phyloP scores from a whole-genome alignment of 441 rosid genomes.

The Viola pubescens region DNA sequence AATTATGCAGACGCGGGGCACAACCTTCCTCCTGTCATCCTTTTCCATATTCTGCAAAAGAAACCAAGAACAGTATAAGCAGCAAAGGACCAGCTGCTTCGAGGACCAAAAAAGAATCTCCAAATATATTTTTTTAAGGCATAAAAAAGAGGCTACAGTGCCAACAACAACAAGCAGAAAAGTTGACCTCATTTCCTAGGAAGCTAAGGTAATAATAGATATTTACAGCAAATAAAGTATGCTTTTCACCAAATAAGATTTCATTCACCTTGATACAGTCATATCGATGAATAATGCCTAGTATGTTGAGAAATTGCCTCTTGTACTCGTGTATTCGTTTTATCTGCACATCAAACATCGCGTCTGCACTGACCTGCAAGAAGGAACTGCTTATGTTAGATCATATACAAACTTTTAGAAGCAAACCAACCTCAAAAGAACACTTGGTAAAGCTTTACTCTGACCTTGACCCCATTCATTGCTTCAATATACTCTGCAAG shows the following conservation, averaged over 20 bases:
- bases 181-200: neutral
- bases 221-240: conserved; percentile 7
- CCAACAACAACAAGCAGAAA: neutral
- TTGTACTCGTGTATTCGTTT: conserved; percentile 58
- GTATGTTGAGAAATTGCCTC: conserved; percentile 45
- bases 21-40: conserved; percentile 37
- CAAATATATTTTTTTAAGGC: neutral
- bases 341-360: conserved; percentile 56
- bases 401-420: neutral
- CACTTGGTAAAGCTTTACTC: conserved; percentile 16
- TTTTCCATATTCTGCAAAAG: conserved; percentile 36
- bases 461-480: conserved; percentile 47
- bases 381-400: neutral
- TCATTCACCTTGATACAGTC: conserved; percentile 39
- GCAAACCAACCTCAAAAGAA: conserved; percentile 3
- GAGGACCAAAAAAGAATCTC: neutral
- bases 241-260: neutral
- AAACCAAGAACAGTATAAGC: conserved; percentile 9
- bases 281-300: conserved; percentile 44
- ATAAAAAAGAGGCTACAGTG: neutral
- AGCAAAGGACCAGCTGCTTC: conserved; percentile 3
- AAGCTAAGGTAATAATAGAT: neutral
- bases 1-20: conserved; percentile 48
- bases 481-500: conserved; percentile 56
- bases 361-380: conserved; percentile 38